Evolutionary conservation across 257 asterid species (phyloP).

Genomic region (Handroanthus guayacan): DNA sequence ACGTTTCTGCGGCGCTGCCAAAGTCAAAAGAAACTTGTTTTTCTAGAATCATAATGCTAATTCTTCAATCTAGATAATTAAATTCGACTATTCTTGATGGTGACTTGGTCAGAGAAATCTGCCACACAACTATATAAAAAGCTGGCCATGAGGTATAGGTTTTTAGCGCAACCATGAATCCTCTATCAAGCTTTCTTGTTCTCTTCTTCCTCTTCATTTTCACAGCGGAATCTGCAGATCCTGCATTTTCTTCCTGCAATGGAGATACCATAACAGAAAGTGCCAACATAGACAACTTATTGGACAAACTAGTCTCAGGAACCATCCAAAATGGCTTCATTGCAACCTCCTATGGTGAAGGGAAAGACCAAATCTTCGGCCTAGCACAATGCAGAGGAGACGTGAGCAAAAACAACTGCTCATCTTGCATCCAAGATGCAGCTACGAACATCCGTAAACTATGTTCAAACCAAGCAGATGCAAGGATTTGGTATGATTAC

Average conservation of each 20-base stretch:
- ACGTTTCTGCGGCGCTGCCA: not conserved
- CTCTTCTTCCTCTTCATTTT: conserved; percentile 35
- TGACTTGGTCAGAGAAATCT: conserved; percentile 28
- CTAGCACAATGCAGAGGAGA: conserved; percentile 89
- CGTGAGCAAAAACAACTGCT: conserved; percentile 58
- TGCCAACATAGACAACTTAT: conserved; percentile 44
- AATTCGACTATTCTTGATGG: not conserved
- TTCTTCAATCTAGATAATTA: not conserved
- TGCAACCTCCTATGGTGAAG: conserved; percentile 55
- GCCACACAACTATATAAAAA: not conserved
- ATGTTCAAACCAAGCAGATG: conserved; percentile 61
- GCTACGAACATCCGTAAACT: conserved; percentile 38
- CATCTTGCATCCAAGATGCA: conserved; percentile 66
- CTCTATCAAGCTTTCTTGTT: conserved; percentile 30
- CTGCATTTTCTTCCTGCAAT: conserved; percentile 51
- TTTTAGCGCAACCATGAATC: conserved; percentile 40
- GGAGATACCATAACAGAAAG: conserved; percentile 37
- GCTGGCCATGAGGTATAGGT: too few relatives aligned
- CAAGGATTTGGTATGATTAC: conserved; percentile 72
- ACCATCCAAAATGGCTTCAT: conserved; percentile 51
- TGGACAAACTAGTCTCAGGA: conserved; percentile 50
- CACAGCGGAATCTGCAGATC: conserved; percentile 62
- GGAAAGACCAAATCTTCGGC: conserved; percentile 49
- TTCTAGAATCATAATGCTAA: not conserved
- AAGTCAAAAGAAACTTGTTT: not conserved